Evolutionary conservation across 371 early-diverging fungal genomes (phyloP).

Genomic region (Mortierella sp.): DNA sequence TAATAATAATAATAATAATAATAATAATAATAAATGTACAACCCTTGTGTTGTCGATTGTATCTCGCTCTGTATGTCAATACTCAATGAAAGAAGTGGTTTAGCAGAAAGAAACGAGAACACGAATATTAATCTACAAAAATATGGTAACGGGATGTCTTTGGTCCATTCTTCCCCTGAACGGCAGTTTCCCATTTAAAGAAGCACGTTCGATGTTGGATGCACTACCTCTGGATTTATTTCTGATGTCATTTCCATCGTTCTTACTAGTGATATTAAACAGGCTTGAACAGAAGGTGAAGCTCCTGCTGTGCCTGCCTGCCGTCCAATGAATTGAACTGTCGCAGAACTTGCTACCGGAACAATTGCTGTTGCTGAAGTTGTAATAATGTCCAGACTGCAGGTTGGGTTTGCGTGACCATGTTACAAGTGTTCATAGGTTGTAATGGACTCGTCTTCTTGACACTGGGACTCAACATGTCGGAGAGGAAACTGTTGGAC

Average conservation of each 20-base stretch:
- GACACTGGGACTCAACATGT: slow-evolving; percentile 46
- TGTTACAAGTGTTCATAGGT: slow-evolving; percentile 26
- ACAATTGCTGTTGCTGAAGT: slow-evolving; percentile 10
- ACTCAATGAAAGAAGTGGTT: too few species aligned
- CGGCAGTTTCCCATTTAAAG: too few species aligned
- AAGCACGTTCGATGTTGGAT: too few species aligned
- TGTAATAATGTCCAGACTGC: slow-evolving; percentile 13
- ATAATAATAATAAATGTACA: too few species aligned
- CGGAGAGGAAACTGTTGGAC: slow-evolving; percentile 52
- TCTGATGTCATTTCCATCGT: slow-evolving; percentile 6
- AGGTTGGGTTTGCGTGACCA: slow-evolving; percentile 38
- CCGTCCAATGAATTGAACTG: slow-evolving; percentile 1
- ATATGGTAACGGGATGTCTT: too few species aligned
- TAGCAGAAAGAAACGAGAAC: too few species aligned
- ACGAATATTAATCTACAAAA: too few species aligned
- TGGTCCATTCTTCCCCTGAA: too few species aligned
- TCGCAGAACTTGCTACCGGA: neutral
- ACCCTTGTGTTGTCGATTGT: too few species aligned
- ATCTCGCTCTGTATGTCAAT: too few species aligned
- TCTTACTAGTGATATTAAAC: slow-evolving; percentile 17
- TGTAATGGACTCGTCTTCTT: slow-evolving; percentile 31
- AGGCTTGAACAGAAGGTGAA: slow-evolving; percentile 26
- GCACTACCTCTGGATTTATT: slow-evolving; percentile 26
- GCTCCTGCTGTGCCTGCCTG: slow-evolving; percentile 19
- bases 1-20: too few species aligned